Percentiles rank a stretch among this genome's conserved stretches.
These are phyloP conservation scores for Crithidia thermophila DNA, from an alignment of 208 protist species.

Conservation along the genomic window DNA sequence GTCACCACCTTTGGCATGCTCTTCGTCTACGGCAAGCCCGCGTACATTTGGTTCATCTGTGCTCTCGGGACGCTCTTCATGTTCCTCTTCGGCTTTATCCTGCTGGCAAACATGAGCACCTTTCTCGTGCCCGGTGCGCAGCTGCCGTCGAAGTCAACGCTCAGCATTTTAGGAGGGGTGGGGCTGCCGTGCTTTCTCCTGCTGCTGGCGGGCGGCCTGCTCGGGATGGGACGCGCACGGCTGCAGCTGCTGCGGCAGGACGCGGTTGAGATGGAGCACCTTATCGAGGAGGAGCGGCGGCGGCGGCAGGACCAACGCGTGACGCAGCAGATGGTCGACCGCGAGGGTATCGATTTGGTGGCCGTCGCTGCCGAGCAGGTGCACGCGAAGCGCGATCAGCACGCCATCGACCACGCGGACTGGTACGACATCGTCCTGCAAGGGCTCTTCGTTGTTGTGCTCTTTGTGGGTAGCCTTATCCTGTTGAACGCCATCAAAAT, in stretches of 20 bases:
- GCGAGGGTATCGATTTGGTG: conserved; percentile 41
- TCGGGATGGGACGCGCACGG: conserved; percentile 15
- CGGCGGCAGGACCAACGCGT: conserved; percentile 22
- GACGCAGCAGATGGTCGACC: conserved; percentile 49
- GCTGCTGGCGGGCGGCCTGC: conserved; percentile 30
- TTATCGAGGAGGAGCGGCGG: conserved; percentile 27
- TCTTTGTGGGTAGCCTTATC: conserved; percentile 45
- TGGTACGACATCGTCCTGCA: conserved; percentile 29
- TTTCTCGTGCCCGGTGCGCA: conserved; percentile 14
- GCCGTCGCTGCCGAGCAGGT: conserved; percentile 46
- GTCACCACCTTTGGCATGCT: conserved; percentile 56
- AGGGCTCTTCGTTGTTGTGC: conserved; percentile 28
- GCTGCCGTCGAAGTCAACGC: conserved; percentile 11
- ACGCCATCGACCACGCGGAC: conserved; percentile 27
- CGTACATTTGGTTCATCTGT: conserved; percentile 50
- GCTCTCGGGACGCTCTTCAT: conserved; percentile 45
- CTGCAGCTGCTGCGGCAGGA: conserved; percentile 25
- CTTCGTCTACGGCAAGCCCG: conserved; percentile 39
- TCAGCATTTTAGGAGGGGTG: conserved; percentile 28
- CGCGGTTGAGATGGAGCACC: conserved; percentile 17
- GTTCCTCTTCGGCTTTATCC: conserved; percentile 58
- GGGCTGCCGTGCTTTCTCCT: conserved; percentile 34
- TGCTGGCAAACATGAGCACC: conserved; percentile 30
- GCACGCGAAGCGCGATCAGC: conserved; percentile 23
- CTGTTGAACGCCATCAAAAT: conserved; percentile 34